These are phyloP conservation scores for Astragalus glycyphyllos DNA, from an alignment of 306 rosid genomes.

Conservation along the genomic window DNA sequence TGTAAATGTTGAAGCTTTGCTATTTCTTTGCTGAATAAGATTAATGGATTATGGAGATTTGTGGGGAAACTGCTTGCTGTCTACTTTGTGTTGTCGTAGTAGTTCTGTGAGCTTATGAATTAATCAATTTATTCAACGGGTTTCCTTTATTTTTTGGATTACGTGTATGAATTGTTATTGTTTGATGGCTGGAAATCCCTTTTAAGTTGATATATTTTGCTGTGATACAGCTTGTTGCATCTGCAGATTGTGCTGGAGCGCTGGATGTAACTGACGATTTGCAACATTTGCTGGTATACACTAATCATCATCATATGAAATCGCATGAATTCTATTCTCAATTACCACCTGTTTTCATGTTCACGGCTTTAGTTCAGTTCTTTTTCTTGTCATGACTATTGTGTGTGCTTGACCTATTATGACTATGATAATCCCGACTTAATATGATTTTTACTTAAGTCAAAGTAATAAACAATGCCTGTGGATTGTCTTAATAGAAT, in stretches of 20 bases:
- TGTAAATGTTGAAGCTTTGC: conserved; percentile 1
- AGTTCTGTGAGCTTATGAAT: conserved; percentile 25
- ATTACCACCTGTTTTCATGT: conserved; percentile 16
- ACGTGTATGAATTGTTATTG: conserved; percentile 22
- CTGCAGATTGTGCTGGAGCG: conserved; percentile 99
- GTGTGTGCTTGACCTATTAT: conserved; percentile 17
- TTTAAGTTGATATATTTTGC: conserved; percentile 57
- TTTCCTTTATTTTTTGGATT: conserved; percentile 11
- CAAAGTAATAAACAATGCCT: background rate
- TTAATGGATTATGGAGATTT: conserved; percentile 15
- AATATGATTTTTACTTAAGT: conserved; percentile 11
- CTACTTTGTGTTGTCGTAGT: conserved; percentile 17
- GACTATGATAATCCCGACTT: conserved; percentile 6
- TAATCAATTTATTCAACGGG: background rate
- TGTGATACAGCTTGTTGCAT: conserved; percentile 94
- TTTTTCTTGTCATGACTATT: conserved; percentile 22
- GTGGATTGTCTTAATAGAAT: background rate
- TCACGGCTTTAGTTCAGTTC: background rate
- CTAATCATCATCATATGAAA: conserved; percentile 19
- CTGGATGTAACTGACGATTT: conserved; percentile 93
- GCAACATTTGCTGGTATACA: conserved; percentile 81
- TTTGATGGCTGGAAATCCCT: conserved; percentile 37
- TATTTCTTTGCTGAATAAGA: conserved; percentile 15
- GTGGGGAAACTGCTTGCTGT: background rate
- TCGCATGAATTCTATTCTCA: conserved; percentile 3